Evolutionary conservation across 2,329 filamentous ascomycete genomes (phyloP).

Genomic region (Penicillium occitanis): DNA sequence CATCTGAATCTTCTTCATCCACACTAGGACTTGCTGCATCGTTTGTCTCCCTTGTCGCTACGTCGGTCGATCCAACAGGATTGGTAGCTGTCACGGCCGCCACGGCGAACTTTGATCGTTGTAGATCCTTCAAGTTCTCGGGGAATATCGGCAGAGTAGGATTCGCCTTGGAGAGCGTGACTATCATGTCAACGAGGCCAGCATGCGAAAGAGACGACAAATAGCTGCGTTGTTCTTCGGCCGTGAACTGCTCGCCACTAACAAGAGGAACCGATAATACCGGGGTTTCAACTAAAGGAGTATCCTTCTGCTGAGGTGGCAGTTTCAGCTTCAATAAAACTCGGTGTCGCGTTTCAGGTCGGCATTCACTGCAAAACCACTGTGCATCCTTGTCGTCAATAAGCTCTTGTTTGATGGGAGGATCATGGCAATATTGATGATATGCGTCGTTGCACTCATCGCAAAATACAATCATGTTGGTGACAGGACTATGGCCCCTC

Average conservation of each 20-base stretch:
- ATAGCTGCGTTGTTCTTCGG: slow-evolving; percentile 60
- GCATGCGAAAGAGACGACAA: slow-evolving; percentile 61
- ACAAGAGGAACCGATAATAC: slow-evolving; percentile 25
- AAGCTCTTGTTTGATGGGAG: slow-evolving; percentile 68
- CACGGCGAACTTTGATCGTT: slow-evolving; percentile 29
- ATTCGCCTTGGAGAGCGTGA: slow-evolving; percentile 60
- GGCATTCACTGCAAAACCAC: slow-evolving; percentile 70
- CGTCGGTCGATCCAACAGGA: background rate
- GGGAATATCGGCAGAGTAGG: slow-evolving; percentile 68
- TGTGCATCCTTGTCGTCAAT: slow-evolving; percentile 65
- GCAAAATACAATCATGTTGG: slow-evolving; percentile 82
- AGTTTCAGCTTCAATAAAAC: slow-evolving; percentile 24
- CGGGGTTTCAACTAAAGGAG: background rate
- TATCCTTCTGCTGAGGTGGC: background rate
- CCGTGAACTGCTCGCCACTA: slow-evolving; percentile 31
- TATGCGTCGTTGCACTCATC: slow-evolving; percentile 77
- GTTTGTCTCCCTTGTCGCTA: background rate
- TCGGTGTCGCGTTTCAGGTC: slow-evolving; percentile 39
- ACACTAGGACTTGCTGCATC: slow-evolving; percentile 1
- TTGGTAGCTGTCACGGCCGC: slow-evolving; percentile 20
- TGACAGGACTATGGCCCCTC: slow-evolving; percentile 67
- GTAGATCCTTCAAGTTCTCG: slow-evolving; percentile 32
- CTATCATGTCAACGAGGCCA: slow-evolving; percentile 64
- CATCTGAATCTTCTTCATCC: slow-evolving; percentile 19
- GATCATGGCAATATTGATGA: slow-evolving; percentile 80